Conservation (phyloP, 192 early-diverging fungal species). For the Bifiguratus adelaidae region DNA sequence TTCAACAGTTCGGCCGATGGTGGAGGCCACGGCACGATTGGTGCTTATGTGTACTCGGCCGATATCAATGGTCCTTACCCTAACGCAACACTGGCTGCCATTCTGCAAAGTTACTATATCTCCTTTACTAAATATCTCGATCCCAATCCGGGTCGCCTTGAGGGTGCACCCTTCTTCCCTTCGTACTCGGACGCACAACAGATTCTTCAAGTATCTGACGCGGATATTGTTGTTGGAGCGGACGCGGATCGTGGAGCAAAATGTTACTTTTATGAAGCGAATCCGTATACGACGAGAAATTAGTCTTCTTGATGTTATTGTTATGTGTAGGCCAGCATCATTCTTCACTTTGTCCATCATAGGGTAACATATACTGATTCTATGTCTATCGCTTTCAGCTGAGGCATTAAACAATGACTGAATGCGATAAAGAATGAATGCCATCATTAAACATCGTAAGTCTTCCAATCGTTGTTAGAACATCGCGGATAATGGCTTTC, state of each 20-base stretch:
- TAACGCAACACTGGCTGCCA: neutral
- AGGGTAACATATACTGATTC: too few relatives aligned
- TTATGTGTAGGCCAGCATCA: too few relatives aligned
- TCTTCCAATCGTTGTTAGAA: too few relatives aligned
- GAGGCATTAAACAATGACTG: too few relatives aligned
- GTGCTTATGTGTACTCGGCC: neutral
- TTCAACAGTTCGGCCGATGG: neutral
- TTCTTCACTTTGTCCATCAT: too few relatives aligned
- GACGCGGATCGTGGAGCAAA: neutral
- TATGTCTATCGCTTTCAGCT: too few relatives aligned
- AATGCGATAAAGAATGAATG: too few relatives aligned
- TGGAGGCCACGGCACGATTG: neutral
- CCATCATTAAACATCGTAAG: too few relatives aligned
- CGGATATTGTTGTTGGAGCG: neutral
- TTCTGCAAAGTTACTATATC: constrained; percentile 1
- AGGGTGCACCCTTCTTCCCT: neutral
- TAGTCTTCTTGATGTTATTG: too few relatives aligned
- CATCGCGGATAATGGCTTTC: too few relatives aligned
- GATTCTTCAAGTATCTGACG: neutral
- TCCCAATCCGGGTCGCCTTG: neutral
- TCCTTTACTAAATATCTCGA: neutral
- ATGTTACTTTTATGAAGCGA: constrained; percentile 1
- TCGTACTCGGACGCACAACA: neutral
- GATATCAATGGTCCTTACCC: neutral
- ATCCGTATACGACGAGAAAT: neutral